These are phyloP conservation scores for Ricinus communis DNA, from an alignment of 345 rosid species.

Conservation along the genomic window DNA sequence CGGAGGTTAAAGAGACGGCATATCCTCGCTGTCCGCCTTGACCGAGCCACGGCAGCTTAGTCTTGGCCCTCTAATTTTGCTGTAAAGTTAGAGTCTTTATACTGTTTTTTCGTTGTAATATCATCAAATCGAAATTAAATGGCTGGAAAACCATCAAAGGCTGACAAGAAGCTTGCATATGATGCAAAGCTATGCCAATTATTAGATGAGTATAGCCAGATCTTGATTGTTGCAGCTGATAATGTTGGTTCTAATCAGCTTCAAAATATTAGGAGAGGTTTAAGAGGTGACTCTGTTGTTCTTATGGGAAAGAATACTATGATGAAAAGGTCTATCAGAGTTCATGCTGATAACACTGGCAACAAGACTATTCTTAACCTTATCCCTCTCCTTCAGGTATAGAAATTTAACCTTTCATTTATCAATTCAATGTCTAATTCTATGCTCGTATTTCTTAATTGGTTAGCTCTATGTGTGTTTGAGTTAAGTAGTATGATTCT, in stretches of 20 bases:
- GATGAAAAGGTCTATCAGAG: constrained; percentile 86
- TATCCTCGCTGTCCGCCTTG: constrained; percentile 59
- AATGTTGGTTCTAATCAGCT: constrained; percentile 94
- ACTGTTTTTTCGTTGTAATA: too few species aligned
- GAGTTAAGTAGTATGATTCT: too few species aligned
- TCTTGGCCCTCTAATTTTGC: constrained; percentile 64
- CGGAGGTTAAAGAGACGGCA: constrained; percentile 71
- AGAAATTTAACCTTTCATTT: not conserved
- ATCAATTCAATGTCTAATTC: too few species aligned
- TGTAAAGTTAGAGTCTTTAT: not conserved
- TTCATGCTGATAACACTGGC: constrained; percentile 76
- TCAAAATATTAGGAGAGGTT: constrained; percentile 78
- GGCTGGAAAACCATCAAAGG: constrained; percentile 56
- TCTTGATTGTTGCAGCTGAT: constrained; percentile 73
- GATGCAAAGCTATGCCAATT: constrained; percentile 78
- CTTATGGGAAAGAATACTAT: constrained; percentile 96
- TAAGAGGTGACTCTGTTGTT: constrained; percentile 81
- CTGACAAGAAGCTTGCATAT: constrained; percentile 76
- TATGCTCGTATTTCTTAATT: too few species aligned
- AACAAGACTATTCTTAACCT: constrained; percentile 56
- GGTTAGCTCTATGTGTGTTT: too few species aligned
- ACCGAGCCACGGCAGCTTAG: constrained; percentile 36
- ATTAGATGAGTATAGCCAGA: constrained; percentile 77
- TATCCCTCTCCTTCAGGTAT: constrained; percentile 83
- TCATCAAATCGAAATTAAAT: constrained; percentile 18